Evolutionary conservation across 2,329 filamentous ascomycete species (phyloP).

Genomic region (Penicillium sp.): DNA sequence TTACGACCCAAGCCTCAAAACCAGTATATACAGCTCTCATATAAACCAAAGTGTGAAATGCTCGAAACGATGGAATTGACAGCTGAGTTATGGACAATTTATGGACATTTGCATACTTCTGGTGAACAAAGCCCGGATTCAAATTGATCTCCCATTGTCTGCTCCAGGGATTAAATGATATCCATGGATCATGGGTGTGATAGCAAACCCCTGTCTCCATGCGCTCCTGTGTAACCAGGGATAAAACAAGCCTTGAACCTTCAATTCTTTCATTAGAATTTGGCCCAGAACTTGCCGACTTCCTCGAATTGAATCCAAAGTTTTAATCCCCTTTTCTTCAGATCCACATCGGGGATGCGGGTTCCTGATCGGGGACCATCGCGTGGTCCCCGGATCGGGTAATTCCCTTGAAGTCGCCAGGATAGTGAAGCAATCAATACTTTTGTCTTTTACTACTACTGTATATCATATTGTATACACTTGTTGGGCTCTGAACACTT

Average conservation of each 20-base stretch:
- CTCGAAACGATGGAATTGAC: too few species aligned
- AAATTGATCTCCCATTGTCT: neutral
- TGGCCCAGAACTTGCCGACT: neutral
- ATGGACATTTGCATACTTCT: neutral
- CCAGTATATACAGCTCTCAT: too few species aligned
- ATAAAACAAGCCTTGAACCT: neutral
- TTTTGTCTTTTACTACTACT: neutral
- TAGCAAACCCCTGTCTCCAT: neutral
- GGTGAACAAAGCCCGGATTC: neutral
- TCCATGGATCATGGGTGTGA: neutral
- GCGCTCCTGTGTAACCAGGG: neutral
- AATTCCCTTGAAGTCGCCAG: conserved; percentile 5
- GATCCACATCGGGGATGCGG: conserved; percentile 10
- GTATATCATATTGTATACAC: neutral
- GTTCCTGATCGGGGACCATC: conserved; percentile 19
- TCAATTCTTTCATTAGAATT: neutral
- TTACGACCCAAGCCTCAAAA: too few species aligned
- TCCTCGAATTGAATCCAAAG: neutral
- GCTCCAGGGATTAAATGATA: neutral
- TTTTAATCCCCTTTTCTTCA: neutral
- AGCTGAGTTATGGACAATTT: too few species aligned
- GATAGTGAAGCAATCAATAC: conserved; percentile 3
- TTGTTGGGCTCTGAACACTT: neutral
- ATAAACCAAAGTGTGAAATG: too few species aligned
- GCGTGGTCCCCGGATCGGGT: conserved; percentile 20